Percentiles rank a stretch among this genome's conserved stretches.
These are phyloP conservation scores for Exophiala mesophila DNA, from an alignment of 2,329 filamentous ascomycete species.

Conservation along the genomic window DNA sequence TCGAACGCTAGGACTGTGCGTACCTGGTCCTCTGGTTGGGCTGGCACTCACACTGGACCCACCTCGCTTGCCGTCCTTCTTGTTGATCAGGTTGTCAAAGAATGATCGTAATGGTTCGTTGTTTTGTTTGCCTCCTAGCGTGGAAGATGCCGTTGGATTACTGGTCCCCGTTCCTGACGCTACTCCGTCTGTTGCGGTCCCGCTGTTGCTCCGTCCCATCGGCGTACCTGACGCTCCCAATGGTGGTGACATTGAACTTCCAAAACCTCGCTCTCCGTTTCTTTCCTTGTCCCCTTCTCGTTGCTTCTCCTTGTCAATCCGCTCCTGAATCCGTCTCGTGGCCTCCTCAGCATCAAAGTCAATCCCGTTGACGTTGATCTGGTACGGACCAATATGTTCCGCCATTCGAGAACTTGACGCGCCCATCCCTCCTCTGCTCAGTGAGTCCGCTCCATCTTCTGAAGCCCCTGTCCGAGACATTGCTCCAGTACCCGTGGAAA, in stretches of 20 bases:
- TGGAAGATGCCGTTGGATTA: slow-evolving; percentile 6
- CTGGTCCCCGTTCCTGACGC: neutral
- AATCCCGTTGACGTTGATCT: slow-evolving; percentile 98
- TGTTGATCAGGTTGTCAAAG: slow-evolving; percentile 25
- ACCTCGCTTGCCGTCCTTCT: slow-evolving; percentile 20
- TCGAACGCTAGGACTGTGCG: slow-evolving; percentile 5
- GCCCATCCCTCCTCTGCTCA: slow-evolving; percentile 35
- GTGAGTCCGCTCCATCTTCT: slow-evolving; percentile 34
- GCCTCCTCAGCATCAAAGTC: slow-evolving; percentile 85
- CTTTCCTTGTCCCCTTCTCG: slow-evolving; percentile 12
- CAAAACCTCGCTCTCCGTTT: neutral
- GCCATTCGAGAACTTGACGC: slow-evolving; percentile 44
- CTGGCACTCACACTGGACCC: slow-evolving; percentile 13
- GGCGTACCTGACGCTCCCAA: slow-evolving; percentile 11
- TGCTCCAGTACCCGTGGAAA: slow-evolving; percentile 8
- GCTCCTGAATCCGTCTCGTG: slow-evolving; percentile 23
- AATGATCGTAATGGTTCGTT: slow-evolving; percentile 21
- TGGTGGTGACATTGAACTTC: neutral
- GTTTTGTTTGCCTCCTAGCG: slow-evolving; percentile 13
- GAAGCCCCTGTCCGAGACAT: slow-evolving; percentile 26
- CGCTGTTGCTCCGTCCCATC: slow-evolving; percentile 18
- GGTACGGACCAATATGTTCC: slow-evolving; percentile 87
- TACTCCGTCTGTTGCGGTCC: slow-evolving; percentile 1
- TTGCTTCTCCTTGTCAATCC: slow-evolving; percentile 10
- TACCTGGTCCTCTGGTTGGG: slow-evolving; percentile 13